Conservation (phyloP, 2,329 filamentous ascomycete genomes). For the Phoma sp. region DNA sequence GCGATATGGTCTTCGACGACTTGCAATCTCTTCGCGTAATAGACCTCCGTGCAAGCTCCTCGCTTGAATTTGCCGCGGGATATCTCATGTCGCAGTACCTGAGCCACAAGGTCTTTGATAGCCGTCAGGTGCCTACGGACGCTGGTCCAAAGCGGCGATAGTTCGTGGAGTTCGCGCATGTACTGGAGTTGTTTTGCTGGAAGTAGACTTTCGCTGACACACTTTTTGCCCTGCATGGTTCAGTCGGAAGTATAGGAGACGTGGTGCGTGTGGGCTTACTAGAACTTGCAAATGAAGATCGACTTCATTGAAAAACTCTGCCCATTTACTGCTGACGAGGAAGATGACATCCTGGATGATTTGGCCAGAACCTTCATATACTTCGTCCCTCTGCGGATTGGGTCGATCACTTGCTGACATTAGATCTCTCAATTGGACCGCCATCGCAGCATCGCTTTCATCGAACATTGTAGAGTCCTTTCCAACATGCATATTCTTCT, state of each 20-base stretch:
- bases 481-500: too few relatives aligned
- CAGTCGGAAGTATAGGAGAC: neutral
- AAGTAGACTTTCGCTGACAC: slow-evolving; percentile 9
- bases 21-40: slow-evolving; percentile 10
- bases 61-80: neutral
- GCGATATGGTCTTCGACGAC: slow-evolving; percentile 19
- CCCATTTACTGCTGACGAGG: slow-evolving; percentile 4
- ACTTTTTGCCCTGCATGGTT: slow-evolving; percentile 14
- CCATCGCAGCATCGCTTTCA: slow-evolving; percentile 3
- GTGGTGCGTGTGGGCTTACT: neutral
- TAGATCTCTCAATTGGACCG: slow-evolving; percentile 1
- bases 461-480: slow-evolving; percentile 13
- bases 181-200: slow-evolving; percentile 16
- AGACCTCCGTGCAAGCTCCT: neutral
- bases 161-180: slow-evolving; percentile 16
- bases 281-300: slow-evolving; percentile 10
- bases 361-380: slow-evolving; percentile 8
- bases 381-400: neutral
- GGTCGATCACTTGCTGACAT: slow-evolving; percentile 3
- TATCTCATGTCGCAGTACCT: slow-evolving; percentile 15
- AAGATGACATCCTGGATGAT: slow-evolving; percentile 13
- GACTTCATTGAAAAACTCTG: slow-evolving; percentile 14
- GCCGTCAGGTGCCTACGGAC: slow-evolving; percentile 16
- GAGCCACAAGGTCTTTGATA: slow-evolving; percentile 14
- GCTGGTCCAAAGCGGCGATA: slow-evolving; percentile 18